Percentiles rank a stretch among this genome's conserved stretches.
phyloP scores from a whole-genome alignment of 208 protist genomes.

The Acanthamoeba rhysodes region DNA sequence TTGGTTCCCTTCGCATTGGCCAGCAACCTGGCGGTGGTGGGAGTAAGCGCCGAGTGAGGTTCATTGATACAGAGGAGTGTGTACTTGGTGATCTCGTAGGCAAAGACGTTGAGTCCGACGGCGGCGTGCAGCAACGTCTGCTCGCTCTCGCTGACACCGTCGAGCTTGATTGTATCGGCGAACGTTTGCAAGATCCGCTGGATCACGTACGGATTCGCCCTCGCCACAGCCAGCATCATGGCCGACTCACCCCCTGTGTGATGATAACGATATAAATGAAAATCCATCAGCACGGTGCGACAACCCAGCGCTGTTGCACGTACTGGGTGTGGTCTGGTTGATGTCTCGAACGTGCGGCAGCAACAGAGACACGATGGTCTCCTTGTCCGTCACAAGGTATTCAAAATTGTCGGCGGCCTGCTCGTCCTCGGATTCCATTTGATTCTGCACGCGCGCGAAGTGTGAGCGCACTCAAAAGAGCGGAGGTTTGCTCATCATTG shows the following conservation, averaged over 20 bases:
- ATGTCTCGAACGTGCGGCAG: conserved; percentile 16
- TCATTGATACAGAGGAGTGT: neutral
- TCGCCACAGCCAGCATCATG: neutral
- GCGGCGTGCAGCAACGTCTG: neutral
- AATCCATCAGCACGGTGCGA: neutral
- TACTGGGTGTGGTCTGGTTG: neutral
- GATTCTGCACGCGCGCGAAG: neutral
- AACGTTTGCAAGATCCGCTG: neutral
- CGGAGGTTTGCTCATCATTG: neutral
- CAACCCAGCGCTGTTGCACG: neutral
- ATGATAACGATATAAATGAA: neutral
- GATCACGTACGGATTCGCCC: neutral
- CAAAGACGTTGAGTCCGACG: neutral
- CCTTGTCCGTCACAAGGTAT: neutral
- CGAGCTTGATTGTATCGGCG: neutral
- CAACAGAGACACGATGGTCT: conserved; percentile 5
- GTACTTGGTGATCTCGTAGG: neutral
- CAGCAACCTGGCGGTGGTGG: neutral
- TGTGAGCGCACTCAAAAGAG: neutral
- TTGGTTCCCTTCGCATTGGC: neutral
- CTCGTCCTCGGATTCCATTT: neutral
- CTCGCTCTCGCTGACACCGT: neutral
- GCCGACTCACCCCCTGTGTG: neutral
- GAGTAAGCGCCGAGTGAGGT: neutral
- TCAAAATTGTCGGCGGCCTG: neutral